Conservation (phyloP, 305 asterid genomes). For the Solanum hybrid region DNA sequence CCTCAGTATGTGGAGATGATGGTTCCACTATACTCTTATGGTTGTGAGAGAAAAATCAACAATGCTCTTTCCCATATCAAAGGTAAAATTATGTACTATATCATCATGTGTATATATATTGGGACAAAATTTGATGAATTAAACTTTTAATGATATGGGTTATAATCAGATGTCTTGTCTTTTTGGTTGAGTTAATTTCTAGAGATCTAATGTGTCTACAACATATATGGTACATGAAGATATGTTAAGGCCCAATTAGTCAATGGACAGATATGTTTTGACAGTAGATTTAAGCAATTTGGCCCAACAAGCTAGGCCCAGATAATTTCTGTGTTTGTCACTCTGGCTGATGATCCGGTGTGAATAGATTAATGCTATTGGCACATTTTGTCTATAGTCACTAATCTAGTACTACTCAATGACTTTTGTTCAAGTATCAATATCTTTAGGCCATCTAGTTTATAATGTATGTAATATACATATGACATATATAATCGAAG, state of each 20-base stretch:
- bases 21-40: constrained; percentile 83
- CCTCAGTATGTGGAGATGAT: constrained; percentile 87
- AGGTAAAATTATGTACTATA: constrained; percentile 28
- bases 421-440: no score
- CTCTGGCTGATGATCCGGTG: no score
- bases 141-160: no score
- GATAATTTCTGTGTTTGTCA: not conserved
- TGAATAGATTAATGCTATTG: no score
- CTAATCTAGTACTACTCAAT: no score
- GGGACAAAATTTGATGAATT: no score
- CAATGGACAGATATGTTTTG: not conserved
- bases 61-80: constrained; percentile 61
- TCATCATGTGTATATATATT: no score
- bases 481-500: not conserved
- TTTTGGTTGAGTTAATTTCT: not conserved
- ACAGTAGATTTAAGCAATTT: not conserved
- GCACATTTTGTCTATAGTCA: no score
- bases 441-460: not conserved
- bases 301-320: not conserved
- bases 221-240: not conserved
- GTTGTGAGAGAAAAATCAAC: constrained; percentile 68
- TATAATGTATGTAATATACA: not conserved
- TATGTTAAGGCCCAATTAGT: not conserved
- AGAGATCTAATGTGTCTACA: not conserved
- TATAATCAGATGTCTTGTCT: no score